These are phyloP conservation scores for Fusarium keratoplasticum DNA, from an alignment of 2,329 filamentous ascomycete genomes.

Conservation along the genomic window DNA sequence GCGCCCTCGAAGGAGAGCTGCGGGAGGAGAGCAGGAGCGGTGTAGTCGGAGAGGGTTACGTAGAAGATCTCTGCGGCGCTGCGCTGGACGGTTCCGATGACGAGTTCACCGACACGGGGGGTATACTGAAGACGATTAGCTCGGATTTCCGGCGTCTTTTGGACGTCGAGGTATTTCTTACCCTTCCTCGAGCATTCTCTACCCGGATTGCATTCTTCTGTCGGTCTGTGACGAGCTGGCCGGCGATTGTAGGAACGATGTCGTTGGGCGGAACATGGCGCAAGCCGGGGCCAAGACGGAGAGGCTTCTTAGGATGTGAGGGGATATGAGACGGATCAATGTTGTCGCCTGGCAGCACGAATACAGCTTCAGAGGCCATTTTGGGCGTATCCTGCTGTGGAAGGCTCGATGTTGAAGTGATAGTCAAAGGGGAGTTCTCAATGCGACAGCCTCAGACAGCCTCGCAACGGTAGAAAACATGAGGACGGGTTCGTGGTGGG, in stretches of 20 bases:
- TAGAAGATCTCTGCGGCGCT: slow-evolving; percentile 82
- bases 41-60: slow-evolving; percentile 78
- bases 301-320: slow-evolving; percentile 73
- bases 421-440: background rate
- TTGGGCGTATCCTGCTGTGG: slow-evolving; percentile 19
- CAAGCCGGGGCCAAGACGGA: slow-evolving; percentile 87
- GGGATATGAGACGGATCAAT: slow-evolving; percentile 76
- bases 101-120: slow-evolving; percentile 83
- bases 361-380: slow-evolving; percentile 68
- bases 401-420: background rate
- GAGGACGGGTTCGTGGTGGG: slow-evolving; percentile 19
- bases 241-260: slow-evolving; percentile 75
- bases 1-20: slow-evolving; percentile 94
- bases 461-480: slow-evolving; percentile 24
- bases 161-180: slow-evolving; percentile 52
- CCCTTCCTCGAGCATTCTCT: slow-evolving; percentile 76
- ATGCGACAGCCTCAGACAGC: slow-evolving; percentile 32
- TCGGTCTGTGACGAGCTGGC: slow-evolving; percentile 74
- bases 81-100: slow-evolving; percentile 87
- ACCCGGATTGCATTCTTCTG: slow-evolving; percentile 84
- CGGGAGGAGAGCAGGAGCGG: slow-evolving; percentile 76
- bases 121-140: slow-evolving; percentile 70
- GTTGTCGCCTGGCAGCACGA: slow-evolving; percentile 85
- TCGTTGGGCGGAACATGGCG: slow-evolving; percentile 83
- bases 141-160: background rate